Conservation (phyloP, 2,329 filamentous ascomycete genomes). For the Neofusicoccum parvum region DNA sequence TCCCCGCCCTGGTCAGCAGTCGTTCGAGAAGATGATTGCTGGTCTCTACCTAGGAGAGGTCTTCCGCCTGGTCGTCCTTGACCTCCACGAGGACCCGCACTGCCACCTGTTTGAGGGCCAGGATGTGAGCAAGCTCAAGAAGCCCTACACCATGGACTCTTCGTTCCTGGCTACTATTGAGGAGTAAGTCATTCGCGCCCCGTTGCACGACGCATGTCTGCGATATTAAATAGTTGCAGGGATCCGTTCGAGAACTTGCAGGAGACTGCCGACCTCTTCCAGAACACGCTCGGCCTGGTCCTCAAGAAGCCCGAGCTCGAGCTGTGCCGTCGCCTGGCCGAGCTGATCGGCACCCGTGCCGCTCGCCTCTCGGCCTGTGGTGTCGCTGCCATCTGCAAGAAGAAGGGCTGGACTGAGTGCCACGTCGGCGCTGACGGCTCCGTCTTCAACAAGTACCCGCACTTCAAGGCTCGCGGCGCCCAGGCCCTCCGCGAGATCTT, state of each 20-base stretch:
- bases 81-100: constrained; percentile 69
- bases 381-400: constrained; percentile 93
- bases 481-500: constrained; percentile 91
- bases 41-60: constrained; percentile 94
- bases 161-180: constrained; percentile 94
- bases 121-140: constrained; percentile 77
- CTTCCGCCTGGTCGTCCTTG: constrained; percentile 83
- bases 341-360: constrained; percentile 92
- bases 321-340: constrained; percentile 82
- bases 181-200: constrained; percentile 50
- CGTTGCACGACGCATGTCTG: neutral
- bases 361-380: constrained; percentile 92
- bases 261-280: constrained; percentile 83
- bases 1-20: constrained; percentile 88
- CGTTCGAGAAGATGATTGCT: constrained; percentile 97
- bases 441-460: constrained; percentile 98
- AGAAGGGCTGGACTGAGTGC: constrained; percentile 85
- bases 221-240: constrained; percentile 45
- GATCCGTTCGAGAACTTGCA: constrained; percentile 95
- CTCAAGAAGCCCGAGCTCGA: constrained; percentile 80
- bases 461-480: constrained; percentile 93
- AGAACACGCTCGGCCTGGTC: constrained; percentile 70
- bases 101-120: constrained; percentile 79
- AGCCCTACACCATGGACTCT: constrained; percentile 86
- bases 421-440: constrained; percentile 97